Evolutionary conservation across 2,329 filamentous ascomycete species (phyloP), one percentile per base, ranked within the genome.

Genomic region (Paecilomyces formosus): DNA sequence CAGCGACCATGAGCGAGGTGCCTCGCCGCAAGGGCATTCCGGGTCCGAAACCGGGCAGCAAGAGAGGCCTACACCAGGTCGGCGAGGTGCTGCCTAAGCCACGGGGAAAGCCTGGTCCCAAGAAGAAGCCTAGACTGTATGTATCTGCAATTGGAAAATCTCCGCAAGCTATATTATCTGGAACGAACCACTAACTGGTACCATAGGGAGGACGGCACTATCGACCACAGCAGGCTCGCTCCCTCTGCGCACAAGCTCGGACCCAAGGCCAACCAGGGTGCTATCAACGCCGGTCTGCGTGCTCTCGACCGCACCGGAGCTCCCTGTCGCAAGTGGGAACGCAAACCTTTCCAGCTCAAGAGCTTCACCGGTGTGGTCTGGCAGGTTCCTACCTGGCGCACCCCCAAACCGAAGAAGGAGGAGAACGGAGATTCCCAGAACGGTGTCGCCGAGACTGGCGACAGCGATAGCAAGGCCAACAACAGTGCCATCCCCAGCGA

Each of bases 111-210:
- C 93, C 94, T 6, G 93, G 93, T 6, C 93, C 93, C 0, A 97
- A 97, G 84, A 96, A 97, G 85, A 96, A 95, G 79, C 87, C 89
- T 64, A 87, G 89, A 81, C 78, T 96, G 93, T 97, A 88, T 78
- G 92, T 88, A 45, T 6, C 30, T 15, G 31, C 49, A 45, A 22
- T 28, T 51, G 50, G 18, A 28, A 28, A 8, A 13, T 49, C 7
- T 53, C 18, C 58, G 11, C 53, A 56, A 55, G 30, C 26, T 12
- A 33, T 30, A 15, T 30, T 12, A 8, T n/a, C 22, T 4, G 12
- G 54, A 12, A 53, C 15, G n/a, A 56, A 18, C n/a, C 51, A 54
- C 56, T 65, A 55, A 61, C 54, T 57, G 8, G n/a, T 51, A 7
- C 18, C 22, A 54, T 62, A 83, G 81, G 61, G 79, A 83, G 22